Conservation (phyloP, 306 rosid genomes). For the Pyrus pyrifolia region DNA sequence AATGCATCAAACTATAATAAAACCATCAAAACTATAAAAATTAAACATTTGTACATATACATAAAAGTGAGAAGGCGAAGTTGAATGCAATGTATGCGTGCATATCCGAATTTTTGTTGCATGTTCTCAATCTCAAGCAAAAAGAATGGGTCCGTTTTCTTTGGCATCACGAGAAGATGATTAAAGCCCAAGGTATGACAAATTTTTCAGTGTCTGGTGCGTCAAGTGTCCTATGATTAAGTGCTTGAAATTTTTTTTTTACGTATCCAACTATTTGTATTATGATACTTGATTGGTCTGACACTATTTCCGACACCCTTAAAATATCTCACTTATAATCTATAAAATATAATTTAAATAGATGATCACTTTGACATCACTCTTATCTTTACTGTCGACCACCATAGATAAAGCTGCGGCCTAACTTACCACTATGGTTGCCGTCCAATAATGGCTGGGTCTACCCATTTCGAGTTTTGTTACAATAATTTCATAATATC, state of each 20-base stretch:
- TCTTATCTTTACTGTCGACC: not conserved
- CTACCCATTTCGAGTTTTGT: not conserved
- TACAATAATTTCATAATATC: not conserved
- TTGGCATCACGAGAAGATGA: slow-evolving; percentile 2
- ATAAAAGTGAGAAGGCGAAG: not conserved
- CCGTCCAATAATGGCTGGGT: not conserved
- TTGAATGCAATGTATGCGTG: not conserved
- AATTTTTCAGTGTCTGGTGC: no score
- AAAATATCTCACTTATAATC: no score
- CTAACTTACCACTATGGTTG: not conserved
- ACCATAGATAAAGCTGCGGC: not conserved
- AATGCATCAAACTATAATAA: not conserved
- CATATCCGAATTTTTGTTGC: not conserved
- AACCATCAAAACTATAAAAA: not conserved
- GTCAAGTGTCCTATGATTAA: no score
- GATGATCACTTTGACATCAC: no score
- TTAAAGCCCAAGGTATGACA: not conserved
- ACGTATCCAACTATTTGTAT: no score
- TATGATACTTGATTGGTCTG: accelerated
- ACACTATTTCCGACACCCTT: accelerated
- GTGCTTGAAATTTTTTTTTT: no score
- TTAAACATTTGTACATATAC: not conserved
- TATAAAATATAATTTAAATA: no score
- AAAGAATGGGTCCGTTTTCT: not conserved
- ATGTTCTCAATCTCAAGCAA: not conserved